These are phyloP conservation scores for Silene coronaria DNA, from an alignment of 179 eudicot species.

Conservation along the genomic window DNA sequence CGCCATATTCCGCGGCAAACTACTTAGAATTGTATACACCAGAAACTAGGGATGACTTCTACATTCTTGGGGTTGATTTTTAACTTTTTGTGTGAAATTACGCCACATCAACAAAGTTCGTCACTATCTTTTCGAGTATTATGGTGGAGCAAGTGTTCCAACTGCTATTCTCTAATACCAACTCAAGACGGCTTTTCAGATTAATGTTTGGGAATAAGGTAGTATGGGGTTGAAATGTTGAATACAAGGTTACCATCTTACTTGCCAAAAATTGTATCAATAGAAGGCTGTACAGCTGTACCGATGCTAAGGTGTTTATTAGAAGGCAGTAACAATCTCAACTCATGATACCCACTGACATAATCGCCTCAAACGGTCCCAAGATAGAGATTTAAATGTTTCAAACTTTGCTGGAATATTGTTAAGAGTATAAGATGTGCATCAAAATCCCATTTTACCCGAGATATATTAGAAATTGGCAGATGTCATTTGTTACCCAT, in stretches of 20 bases:
- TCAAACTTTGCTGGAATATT: not conserved
- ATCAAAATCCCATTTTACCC: not conserved
- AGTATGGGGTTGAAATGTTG: not conserved
- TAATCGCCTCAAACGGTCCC: not conserved
- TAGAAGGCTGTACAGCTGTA: not conserved
- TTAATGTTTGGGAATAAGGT: not conserved
- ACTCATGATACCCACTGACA: not conserved
- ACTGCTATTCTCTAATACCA: not conserved
- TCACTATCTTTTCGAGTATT: not conserved
- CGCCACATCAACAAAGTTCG: not conserved
- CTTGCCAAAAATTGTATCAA: not conserved
- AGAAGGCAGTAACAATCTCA: not conserved
- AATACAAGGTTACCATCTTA: not conserved
- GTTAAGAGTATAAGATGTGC: not conserved
- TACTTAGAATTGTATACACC: not conserved
- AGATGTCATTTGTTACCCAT: not conserved
- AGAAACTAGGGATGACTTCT: not conserved
- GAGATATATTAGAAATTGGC: not conserved
- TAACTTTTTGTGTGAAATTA: not conserved
- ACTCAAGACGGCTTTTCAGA: not conserved
- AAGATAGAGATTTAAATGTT: not conserved
- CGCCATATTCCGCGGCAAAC: slow-evolving; percentile 7
- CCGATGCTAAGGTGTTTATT: not conserved
- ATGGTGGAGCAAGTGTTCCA: not conserved
- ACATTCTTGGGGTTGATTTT: not conserved